phyloP scores from a whole-genome alignment of 352 stramenopile species.

The Detonula confervacea region DNA sequence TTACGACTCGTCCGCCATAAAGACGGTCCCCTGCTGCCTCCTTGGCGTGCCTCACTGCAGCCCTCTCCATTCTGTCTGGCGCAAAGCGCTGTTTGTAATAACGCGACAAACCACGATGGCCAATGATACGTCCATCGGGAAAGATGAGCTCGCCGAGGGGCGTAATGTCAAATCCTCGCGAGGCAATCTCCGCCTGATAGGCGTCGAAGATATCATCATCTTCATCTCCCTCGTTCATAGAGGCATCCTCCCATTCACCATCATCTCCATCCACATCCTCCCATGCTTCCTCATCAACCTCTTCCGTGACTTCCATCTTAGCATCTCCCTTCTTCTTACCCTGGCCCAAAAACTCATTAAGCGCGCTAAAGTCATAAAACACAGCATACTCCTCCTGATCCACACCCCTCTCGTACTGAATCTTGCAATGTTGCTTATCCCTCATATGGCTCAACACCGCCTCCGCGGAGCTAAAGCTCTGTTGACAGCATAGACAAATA shows the following conservation, averaged over 20 bases:
- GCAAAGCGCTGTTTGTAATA: slow-evolving; percentile 84
- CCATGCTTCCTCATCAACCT: too few relatives aligned
- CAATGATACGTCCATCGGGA: slow-evolving; percentile 81
- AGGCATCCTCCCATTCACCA: slow-evolving; percentile 50
- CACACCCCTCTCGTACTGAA: slow-evolving; percentile 77
- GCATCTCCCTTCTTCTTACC: slow-evolving; percentile 48
- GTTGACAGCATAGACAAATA: slow-evolving; percentile 95
- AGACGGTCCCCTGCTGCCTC: slow-evolving; percentile 72
- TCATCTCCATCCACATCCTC: slow-evolving; percentile 38
- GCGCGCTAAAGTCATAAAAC: slow-evolving; percentile 84
- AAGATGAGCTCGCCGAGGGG: slow-evolving; percentile 83
- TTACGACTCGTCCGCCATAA: slow-evolving; percentile 68
- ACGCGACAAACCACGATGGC: slow-evolving; percentile 71
- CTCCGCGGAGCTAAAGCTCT: slow-evolving; percentile 89
- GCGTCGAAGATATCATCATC: slow-evolving; percentile 65
- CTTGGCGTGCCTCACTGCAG: slow-evolving; percentile 68
- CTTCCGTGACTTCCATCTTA: too few relatives aligned
- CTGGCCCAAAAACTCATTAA: slow-evolving; percentile 63
- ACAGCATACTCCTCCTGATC: too few relatives aligned
- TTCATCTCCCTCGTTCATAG: slow-evolving; percentile 59
- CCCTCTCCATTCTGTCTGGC: slow-evolving; percentile 47
- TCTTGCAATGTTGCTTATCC: slow-evolving; percentile 75
- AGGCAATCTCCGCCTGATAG: slow-evolving; percentile 78
- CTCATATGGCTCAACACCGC: slow-evolving; percentile 95
- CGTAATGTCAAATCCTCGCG: slow-evolving; percentile 82